Conservation (phyloP, 768 basidiomycete genomes). For the Mycena sanguinolenta region DNA sequence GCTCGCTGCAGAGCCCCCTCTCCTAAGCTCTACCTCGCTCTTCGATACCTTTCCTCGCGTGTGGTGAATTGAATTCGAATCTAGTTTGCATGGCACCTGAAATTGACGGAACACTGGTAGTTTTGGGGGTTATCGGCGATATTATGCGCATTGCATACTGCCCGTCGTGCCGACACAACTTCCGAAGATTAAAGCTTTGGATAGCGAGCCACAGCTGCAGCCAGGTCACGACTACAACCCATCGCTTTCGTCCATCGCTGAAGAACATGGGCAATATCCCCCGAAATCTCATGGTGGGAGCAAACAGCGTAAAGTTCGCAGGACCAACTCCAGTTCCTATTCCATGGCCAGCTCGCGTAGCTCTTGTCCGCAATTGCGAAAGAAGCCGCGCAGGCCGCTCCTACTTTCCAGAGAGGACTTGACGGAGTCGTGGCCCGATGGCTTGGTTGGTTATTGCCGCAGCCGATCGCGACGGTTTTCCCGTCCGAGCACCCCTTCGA, state of each 20-base stretch:
- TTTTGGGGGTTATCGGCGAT: slow-evolving; percentile 32
- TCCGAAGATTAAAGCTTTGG: neutral
- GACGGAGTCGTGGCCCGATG: slow-evolving; percentile 32
- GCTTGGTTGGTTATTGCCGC: slow-evolving; percentile 28
- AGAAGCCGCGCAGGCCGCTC: slow-evolving; percentile 26
- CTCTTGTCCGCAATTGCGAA: slow-evolving; percentile 26
- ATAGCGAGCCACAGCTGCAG: neutral
- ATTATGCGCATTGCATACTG: slow-evolving; percentile 10
- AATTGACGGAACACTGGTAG: neutral
- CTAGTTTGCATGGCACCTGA: neutral
- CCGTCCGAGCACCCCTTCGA: neutral
- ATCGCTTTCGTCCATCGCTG: slow-evolving; percentile 20
- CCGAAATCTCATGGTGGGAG: no score
- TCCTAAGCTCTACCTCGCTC: slow-evolving; percentile 2
- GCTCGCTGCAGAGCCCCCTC: slow-evolving; percentile 25
- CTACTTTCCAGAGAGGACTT: slow-evolving; percentile 22
- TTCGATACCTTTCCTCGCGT: slow-evolving; percentile 36
- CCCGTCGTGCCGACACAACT: neutral
- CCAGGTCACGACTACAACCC: no score
- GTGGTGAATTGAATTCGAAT: neutral
- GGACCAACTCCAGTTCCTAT: slow-evolving; percentile 18
- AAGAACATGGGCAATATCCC: slow-evolving; percentile 31
- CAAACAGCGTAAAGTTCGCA: slow-evolving; percentile 9
- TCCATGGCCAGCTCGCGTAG: no score
- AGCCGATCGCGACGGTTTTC: neutral